Percentiles rank a stretch among this genome's conserved stretches.
Evolutionary conservation across 495 filamentous ascomycete species (phyloP).

Genomic region (Penicillium bialowiezense): DNA sequence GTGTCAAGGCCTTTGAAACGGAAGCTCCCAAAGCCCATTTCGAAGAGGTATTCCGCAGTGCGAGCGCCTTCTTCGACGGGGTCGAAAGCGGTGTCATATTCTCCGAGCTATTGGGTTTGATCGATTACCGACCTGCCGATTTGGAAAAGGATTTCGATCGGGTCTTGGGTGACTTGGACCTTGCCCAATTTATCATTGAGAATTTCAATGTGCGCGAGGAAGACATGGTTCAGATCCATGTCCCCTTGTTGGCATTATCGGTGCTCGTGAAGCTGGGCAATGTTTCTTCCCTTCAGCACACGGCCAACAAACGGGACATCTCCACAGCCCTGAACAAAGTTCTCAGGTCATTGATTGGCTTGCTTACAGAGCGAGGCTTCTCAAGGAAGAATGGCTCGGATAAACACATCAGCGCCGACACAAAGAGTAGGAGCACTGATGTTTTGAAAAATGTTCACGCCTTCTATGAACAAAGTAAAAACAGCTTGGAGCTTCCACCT

Average conservation of each 20-base stretch:
- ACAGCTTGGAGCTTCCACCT: conserved; percentile 39
- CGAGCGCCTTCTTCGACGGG: conserved; percentile 93
- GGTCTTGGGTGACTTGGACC: conserved; percentile 48
- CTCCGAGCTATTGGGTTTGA: conserved; percentile 64
- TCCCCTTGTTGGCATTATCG: conserved; percentile 69
- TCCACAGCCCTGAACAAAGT: conserved; percentile 29
- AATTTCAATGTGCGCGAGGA: conserved; percentile 95
- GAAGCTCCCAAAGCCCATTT: conserved; percentile 61
- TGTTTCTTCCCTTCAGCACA: conserved; percentile 14
- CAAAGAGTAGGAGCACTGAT: conserved; percentile 33
- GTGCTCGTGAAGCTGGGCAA: conserved; percentile 56
- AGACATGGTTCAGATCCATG: conserved; percentile 87
- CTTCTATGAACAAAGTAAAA: conserved; percentile 58
- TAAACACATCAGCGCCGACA: conserved; percentile 15
- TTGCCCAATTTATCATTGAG: conserved; percentile 77
- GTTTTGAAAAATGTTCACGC: conserved; percentile 57
- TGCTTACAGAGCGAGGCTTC: conserved; percentile 72
- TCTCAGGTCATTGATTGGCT: conserved; percentile 40
- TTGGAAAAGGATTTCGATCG: conserved; percentile 46
- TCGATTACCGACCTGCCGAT: conserved; percentile 32
- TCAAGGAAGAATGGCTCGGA: conserved; percentile 35
- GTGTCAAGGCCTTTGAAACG: conserved; percentile 67
- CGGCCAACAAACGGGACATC: conserved; percentile 20
- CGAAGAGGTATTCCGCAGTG: conserved; percentile 85
- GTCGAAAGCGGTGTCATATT: conserved; percentile 94